These are phyloP conservation scores for Colletotrichum orbiculare DNA, from an alignment of 2,329 filamentous ascomycete species.

Conservation along the genomic window DNA sequence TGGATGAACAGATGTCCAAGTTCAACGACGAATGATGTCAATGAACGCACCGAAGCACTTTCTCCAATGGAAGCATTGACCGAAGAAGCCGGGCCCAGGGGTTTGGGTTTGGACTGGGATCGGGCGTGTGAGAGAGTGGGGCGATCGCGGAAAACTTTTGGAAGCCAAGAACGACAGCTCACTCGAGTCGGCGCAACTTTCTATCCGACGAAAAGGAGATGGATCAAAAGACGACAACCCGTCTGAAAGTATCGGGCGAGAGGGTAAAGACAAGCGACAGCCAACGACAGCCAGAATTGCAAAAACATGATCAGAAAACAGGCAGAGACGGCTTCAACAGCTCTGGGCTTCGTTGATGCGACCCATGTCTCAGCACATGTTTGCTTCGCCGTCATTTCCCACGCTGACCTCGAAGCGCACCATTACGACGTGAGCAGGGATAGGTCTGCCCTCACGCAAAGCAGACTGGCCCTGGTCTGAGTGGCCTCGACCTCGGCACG, in stretches of 20 bases:
- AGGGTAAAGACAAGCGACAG: too few species aligned
- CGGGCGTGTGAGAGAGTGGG: constrained; percentile 4
- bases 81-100: neutral
- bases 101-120: constrained; percentile 3
- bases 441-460: neutral
- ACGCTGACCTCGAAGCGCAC: too few species aligned
- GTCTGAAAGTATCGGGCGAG: too few species aligned
- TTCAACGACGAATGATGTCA: constrained; percentile 2
- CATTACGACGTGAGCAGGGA: constrained; percentile 7
- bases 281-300: neutral
- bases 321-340: neutral
- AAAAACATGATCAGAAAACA: neutral
- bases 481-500: constrained; percentile 20
- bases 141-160: constrained; percentile 4
- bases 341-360: neutral
- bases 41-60: neutral
- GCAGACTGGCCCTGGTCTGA: neutral
- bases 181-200: constrained; percentile 28
- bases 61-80: neutral
- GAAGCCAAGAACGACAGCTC: constrained; percentile 1
- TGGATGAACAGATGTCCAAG: neutral
- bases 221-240: neutral
- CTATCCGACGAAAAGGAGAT: constrained; percentile 13
- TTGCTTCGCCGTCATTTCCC: neutral
- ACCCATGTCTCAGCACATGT: constrained; percentile 1